Conservation (phyloP, 306 rosid genomes). For the Vigna unguiculata region DNA sequence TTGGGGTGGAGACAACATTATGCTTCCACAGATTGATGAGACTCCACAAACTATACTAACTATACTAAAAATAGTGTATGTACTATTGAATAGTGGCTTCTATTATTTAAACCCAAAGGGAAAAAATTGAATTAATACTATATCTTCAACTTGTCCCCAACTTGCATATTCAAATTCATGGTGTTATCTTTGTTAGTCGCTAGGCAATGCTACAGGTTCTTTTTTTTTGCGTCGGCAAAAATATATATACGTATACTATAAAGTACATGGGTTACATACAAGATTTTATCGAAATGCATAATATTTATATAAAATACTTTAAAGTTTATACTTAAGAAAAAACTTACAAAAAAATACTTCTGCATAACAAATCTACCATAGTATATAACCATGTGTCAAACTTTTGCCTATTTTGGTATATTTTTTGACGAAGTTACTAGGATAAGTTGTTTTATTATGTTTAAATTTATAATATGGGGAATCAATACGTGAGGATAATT, state of each 20-base stretch:
- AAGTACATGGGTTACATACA: too few species aligned
- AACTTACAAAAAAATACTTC: too few species aligned
- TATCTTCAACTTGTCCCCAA: neutral
- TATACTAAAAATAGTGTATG: neutral
- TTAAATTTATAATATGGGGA: neutral
- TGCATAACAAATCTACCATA: too few species aligned
- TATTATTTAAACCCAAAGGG: neutral
- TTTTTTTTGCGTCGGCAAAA: too few species aligned
- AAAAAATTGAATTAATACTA: neutral
- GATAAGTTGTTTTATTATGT: too few species aligned
- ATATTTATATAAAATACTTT: too few species aligned
- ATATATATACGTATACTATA: too few species aligned
- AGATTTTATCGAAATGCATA: too few species aligned
- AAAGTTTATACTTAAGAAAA: too few species aligned
- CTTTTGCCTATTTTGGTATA: neutral
- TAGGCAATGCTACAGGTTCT: neutral
- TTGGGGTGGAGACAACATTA: conserved; percentile 40
- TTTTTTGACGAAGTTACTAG: neutral
- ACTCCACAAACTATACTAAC: conserved; percentile 41
- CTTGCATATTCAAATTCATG: conserved; percentile 6
- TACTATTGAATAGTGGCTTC: conserved; percentile 1
- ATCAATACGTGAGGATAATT: neutral
- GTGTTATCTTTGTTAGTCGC: neutral
- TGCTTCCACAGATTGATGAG: conserved; percentile 44
- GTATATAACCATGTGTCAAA: neutral